These are phyloP conservation scores for Rhodotorula diobovata DNA, from an alignment of 768 basidiomycete species.

Conservation along the genomic window DNA sequence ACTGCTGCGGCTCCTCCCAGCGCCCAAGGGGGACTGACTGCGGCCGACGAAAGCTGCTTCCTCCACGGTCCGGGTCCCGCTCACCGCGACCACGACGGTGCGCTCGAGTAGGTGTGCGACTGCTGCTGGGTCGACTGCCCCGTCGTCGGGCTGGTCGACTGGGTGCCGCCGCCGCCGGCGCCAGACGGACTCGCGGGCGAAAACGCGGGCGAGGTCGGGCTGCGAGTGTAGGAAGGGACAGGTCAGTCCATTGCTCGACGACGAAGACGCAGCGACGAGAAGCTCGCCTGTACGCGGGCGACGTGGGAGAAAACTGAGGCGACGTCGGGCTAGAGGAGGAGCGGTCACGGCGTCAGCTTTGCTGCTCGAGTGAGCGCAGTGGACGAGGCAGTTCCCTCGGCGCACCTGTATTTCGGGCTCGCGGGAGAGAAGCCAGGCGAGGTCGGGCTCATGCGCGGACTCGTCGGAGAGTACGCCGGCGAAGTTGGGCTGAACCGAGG, in stretches of 20 bases:
- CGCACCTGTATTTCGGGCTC: no score
- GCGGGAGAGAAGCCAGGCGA: slow-evolving; percentile 5
- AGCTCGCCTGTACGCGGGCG: no score
- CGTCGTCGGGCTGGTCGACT: neutral
- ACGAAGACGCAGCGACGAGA: no score
- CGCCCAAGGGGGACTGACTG: no score
- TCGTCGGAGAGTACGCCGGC: slow-evolving; percentile 8
- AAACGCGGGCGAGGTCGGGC: neutral
- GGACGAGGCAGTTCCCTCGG: no score
- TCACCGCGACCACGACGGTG: slow-evolving; percentile 5
- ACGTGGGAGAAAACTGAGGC: no score
- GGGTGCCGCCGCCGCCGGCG: neutral
- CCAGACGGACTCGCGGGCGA: neutral
- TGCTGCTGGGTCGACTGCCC: neutral
- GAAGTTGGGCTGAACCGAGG: neutral
- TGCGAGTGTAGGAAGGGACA: neutral
- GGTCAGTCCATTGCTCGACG: neutral
- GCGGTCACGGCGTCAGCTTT: no score
- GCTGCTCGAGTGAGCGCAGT: no score
- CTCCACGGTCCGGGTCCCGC: no score
- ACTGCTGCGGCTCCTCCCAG: no score
- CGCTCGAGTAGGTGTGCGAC: neutral
- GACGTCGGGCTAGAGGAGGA: no score
- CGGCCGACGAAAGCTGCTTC: no score
- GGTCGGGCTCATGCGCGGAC: neutral